A percentile compares a stretch with the other conserved stretches of the same genome.
Evolutionary conservation across 164 flowering plant genomes (phyloP).

Genomic region (Annona cherimola): DNA sequence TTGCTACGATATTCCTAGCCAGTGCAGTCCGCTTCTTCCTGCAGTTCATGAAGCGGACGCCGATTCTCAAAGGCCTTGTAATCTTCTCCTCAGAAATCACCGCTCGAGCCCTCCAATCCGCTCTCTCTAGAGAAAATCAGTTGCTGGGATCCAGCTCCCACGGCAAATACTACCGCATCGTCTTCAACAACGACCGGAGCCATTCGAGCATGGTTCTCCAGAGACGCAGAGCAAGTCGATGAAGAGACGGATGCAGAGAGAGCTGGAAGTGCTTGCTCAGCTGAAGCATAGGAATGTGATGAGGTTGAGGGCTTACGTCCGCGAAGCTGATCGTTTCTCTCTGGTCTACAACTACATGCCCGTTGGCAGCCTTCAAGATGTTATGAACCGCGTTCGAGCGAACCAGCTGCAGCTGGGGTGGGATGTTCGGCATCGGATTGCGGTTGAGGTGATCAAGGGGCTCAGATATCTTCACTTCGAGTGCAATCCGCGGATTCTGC

Average conservation of each 20-base stretch:
- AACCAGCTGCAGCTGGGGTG: constrained; percentile 62
- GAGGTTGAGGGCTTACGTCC: constrained; percentile 81
- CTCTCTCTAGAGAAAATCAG: too few relatives aligned
- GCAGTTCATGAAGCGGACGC: too few relatives aligned
- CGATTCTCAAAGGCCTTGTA: too few relatives aligned
- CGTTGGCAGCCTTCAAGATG: constrained; percentile 75
- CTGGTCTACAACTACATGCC: constrained; percentile 73
- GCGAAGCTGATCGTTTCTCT: constrained; percentile 47
- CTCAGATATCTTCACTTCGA: constrained; percentile 71
- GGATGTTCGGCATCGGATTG: constrained; percentile 75
- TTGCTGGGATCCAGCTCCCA: too few relatives aligned
- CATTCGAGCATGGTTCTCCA: too few relatives aligned
- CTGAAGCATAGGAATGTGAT: constrained; percentile 70
- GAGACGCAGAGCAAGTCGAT: too few relatives aligned
- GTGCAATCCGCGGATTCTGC: constrained; percentile 61
- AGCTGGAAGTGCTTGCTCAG: constrained; percentile 62
- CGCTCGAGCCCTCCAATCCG: too few relatives aligned
- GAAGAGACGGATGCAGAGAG: constrained; percentile 61
- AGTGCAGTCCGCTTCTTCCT: too few relatives aligned
- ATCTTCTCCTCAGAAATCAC: too few relatives aligned
- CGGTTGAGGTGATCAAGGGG: constrained; percentile 82
- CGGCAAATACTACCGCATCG: too few relatives aligned
- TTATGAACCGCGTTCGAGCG: constrained; percentile 55
- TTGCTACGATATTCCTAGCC: too few relatives aligned
- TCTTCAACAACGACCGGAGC: too few relatives aligned